phyloP scores from a whole-genome alignment of 176 grass and related monocot species.

The Canna indica region DNA sequence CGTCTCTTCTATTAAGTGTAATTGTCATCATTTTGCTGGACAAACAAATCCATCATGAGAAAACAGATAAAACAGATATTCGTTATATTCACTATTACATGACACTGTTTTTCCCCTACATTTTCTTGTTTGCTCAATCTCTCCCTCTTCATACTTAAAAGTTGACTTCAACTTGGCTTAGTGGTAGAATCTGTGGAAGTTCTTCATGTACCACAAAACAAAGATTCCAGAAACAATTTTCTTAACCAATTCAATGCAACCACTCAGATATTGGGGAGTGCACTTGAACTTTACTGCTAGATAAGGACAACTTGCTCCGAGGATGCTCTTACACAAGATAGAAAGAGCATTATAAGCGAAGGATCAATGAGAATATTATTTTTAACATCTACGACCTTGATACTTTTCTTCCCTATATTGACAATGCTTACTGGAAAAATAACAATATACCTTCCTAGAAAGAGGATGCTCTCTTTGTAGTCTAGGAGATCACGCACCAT shows the following conservation, averaged over 20 bases:
- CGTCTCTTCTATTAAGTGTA: neutral
- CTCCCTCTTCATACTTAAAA: neutral
- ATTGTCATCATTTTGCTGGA: neutral
- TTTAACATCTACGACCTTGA: neutral
- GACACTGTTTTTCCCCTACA: neutral
- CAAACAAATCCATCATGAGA: neutral
- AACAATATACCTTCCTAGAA: constrained; percentile 58
- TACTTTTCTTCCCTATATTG: neutral
- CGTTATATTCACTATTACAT: neutral
- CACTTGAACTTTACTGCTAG: neutral
- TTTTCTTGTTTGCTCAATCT: neutral
- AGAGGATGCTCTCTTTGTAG: constrained; percentile 91
- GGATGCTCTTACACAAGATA: neutral
- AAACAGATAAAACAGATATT: no score
- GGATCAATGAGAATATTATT: neutral
- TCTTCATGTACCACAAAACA: no score
- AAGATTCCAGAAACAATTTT: no score
- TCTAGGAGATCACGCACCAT: constrained; percentile 85
- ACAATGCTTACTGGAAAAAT: neutral
- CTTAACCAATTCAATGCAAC: neutral
- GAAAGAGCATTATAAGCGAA: neutral
- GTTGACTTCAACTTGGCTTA: neutral
- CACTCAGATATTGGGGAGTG: neutral
- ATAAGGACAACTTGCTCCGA: neutral
- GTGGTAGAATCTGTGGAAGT: no score